phyloP scores from a whole-genome alignment of 768 basidiomycete species.

The Mrakia blollopis region DNA sequence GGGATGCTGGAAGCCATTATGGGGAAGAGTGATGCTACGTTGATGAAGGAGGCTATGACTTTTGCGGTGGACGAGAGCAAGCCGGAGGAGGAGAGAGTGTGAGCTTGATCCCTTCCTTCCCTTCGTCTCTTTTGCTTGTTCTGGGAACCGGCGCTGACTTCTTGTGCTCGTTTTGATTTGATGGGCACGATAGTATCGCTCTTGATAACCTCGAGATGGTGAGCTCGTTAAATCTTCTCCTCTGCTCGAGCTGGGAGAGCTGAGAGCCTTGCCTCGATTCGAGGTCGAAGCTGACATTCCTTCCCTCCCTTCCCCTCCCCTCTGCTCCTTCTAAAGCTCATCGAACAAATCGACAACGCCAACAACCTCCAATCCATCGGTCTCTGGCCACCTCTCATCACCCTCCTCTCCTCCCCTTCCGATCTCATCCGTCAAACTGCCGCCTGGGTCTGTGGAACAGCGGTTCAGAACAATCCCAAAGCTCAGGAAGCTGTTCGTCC shows the following conservation, averaged over 20 bases:
- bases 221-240: conserved; percentile 34
- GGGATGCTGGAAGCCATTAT: conserved; percentile 79
- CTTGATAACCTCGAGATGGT: conserved; percentile 83
- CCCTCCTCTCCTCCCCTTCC: conserved; percentile 56
- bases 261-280: neutral
- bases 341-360: conserved; percentile 87
- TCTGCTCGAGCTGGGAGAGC: neutral
- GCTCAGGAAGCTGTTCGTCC: conserved; percentile 67
- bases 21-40: conserved; percentile 71
- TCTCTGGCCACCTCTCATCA: conserved; percentile 73
- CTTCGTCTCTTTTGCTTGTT: neutral
- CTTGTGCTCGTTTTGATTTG: neutral
- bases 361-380: conserved; percentile 71
- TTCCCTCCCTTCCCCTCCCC: neutral
- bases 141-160: neutral
- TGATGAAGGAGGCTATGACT: conserved; percentile 60
- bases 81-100: conserved; percentile 40
- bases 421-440: conserved; percentile 62
- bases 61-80: conserved; percentile 40
- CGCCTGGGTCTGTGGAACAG: conserved; percentile 78
- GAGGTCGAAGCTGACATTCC: conserved; percentile 1
- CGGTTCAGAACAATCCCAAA: conserved; percentile 72
- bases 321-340: conserved; percentile 51
- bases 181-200: conserved; percentile 43
- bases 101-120: neutral